Conservation (phyloP, 129 eudicot species). For the Artemisia annua region DNA sequence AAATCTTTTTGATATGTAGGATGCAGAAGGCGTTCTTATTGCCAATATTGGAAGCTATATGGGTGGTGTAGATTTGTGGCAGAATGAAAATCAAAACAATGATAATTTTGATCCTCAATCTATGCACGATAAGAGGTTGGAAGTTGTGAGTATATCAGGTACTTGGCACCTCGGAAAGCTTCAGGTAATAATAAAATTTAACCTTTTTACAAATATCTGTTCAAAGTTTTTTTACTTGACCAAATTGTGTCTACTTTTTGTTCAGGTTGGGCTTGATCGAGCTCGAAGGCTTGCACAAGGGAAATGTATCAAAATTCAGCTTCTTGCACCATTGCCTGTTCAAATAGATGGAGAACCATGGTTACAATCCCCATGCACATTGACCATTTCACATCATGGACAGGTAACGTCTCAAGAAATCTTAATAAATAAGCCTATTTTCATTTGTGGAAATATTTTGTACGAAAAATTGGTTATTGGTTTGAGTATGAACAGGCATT, state of each 20-base stretch:
- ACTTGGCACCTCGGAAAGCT: conserved; percentile 98
- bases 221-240: too few species aligned
- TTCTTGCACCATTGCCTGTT: conserved; percentile 77
- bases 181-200: too few species aligned
- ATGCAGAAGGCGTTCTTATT: conserved; percentile 84
- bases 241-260: not conserved
- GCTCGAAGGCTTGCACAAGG: conserved; percentile 96
- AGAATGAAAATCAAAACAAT: conserved; percentile 74
- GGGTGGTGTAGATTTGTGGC: conserved; percentile 99
- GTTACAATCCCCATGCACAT: conserved; percentile 74
- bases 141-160: conserved; percentile 87
- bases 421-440: not conserved
- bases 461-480: conserved; percentile 12
- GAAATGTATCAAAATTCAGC: conserved; percentile 53
- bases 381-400: conserved; percentile 81
- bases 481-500: conserved; percentile 47
- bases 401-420: conserved; percentile 48
- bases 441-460: not conserved
- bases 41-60: conserved; percentile 87
- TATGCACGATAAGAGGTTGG: conserved; percentile 80
- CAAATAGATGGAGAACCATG: conserved; percentile 95
- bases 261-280: conserved; percentile 85
- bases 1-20: conserved; percentile 35
- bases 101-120: conserved; percentile 75
- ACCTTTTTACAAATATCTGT: not conserved